Percentiles rank a stretch among this genome's conserved stretches.
phyloP scores from a whole-genome alignment of 495 filamentous ascomycete species.

The Talaromyces wortmannii region DNA sequence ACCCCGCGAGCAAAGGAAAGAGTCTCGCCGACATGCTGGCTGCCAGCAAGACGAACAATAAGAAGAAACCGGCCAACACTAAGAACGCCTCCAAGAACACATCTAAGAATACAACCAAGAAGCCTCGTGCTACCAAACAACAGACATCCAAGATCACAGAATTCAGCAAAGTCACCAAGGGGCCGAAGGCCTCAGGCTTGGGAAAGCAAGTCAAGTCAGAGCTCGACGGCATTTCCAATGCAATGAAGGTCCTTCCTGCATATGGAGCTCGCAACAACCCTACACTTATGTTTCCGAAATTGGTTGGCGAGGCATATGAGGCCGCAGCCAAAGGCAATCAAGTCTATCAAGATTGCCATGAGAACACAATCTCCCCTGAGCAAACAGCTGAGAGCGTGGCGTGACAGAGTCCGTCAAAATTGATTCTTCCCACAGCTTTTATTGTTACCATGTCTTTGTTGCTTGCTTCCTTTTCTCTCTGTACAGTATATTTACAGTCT shows the following conservation, averaged over 20 bases:
- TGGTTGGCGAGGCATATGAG: not conserved
- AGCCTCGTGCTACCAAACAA: conserved; percentile 9
- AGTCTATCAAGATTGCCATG: not conserved
- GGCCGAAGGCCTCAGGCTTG: not conserved
- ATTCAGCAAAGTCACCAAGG: conserved; percentile 34
- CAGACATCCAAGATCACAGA: conserved; percentile 25
- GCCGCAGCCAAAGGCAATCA: not conserved
- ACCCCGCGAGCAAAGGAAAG: conserved; percentile 16
- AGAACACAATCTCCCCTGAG: not conserved
- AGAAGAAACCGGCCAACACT: conserved; percentile 10
- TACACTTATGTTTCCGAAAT: not conserved
- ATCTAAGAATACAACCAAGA: conserved; percentile 6
- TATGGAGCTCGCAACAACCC: not conserved
- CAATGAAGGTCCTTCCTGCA: not conserved
- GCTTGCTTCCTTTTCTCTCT: not conserved
- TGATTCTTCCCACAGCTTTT: not conserved
- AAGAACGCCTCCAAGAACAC: conserved; percentile 8
- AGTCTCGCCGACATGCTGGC: conserved; percentile 16
- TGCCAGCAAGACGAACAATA: conserved; percentile 3
- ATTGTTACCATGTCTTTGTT: not conserved
- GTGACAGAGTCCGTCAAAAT: not conserved
- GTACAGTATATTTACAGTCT: not conserved
- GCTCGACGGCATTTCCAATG: not conserved
- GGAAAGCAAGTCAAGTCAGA: not conserved
- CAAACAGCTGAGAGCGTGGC: not conserved